Percentiles rank a stretch among this genome's conserved stretches.
phyloP scores from a whole-genome alignment of 495 filamentous ascomycete genomes.

The Parathielavia hyrcaniae region DNA sequence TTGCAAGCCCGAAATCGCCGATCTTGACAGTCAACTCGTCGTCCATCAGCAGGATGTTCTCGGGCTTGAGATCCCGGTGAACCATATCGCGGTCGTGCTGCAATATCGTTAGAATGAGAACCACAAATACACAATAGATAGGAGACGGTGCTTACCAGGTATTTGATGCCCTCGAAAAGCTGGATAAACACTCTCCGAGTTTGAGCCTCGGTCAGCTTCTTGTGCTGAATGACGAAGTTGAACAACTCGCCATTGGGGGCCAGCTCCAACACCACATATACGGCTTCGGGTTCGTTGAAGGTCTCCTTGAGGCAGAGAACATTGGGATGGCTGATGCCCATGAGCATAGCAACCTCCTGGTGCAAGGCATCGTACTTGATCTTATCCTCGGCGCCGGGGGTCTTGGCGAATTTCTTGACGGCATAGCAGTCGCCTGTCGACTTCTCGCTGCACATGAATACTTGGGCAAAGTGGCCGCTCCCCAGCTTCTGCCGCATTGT shows the following conservation, averaged over 20 bases:
- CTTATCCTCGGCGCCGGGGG: slow-evolving; percentile 67
- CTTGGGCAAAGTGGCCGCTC: slow-evolving; percentile 94
- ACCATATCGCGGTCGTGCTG: slow-evolving; percentile 97
- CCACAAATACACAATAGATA: background rate
- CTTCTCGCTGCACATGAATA: slow-evolving; percentile 86
- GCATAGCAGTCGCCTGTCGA: slow-evolving; percentile 76
- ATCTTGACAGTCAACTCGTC: slow-evolving; percentile 81
- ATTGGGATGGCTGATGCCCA: slow-evolving; percentile 94
- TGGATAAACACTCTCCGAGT: slow-evolving; percentile 82
- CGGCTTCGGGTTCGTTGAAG: slow-evolving; percentile 83
- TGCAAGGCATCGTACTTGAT: slow-evolving; percentile 79
- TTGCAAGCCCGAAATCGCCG: slow-evolving; percentile 95
- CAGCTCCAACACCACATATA: slow-evolving; percentile 89
- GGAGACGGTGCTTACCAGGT: slow-evolving; percentile 59
- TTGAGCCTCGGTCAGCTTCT: slow-evolving; percentile 79
- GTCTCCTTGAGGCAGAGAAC: slow-evolving; percentile 91
- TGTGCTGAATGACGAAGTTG: slow-evolving; percentile 82
- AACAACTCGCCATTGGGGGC: slow-evolving; percentile 92
- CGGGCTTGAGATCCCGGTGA: slow-evolving; percentile 97
- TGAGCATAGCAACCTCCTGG: slow-evolving; percentile 92
- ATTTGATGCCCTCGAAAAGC: slow-evolving; percentile 88
- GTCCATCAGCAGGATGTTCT: slow-evolving; percentile 90
- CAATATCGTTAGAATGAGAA: slow-evolving; percentile 34
- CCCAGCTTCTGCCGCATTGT: slow-evolving; percentile 78
- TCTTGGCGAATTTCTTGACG: slow-evolving; percentile 89